Evolutionary conservation across 2,329 filamentous ascomycete genomes (phyloP).

Genomic region (Fusarium nelsonii): DNA sequence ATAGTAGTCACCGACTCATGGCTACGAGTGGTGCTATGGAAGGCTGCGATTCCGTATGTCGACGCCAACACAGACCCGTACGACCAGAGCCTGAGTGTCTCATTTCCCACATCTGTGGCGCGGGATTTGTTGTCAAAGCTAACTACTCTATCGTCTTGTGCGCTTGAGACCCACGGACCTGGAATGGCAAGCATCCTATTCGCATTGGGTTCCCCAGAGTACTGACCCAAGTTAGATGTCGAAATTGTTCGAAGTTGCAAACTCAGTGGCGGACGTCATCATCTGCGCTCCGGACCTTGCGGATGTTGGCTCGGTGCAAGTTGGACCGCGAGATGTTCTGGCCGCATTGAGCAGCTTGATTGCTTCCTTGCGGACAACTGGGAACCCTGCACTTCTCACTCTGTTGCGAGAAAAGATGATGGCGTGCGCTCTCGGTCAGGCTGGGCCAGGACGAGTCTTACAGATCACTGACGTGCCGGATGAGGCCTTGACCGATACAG

Average conservation of each 20-base stretch:
- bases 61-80: constrained; percentile 21
- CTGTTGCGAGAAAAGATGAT: constrained; percentile 27
- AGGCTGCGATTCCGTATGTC: constrained; percentile 20
- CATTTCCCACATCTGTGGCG: constrained; percentile 24
- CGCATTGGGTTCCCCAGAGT: neutral
- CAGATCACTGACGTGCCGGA: constrained; percentile 21
- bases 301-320: constrained; percentile 4
- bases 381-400: constrained; percentile 11
- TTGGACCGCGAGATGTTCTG: constrained; percentile 22
- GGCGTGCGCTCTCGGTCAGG: constrained; percentile 18
- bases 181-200: constrained; percentile 4
- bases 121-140: constrained; percentile 22
- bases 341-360: constrained; percentile 25
- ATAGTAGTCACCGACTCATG: constrained; percentile 29
- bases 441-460: constrained; percentile 1
- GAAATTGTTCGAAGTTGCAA: constrained; percentile 32
- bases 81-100: constrained; percentile 23
- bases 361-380: constrained; percentile 14
- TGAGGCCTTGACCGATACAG: neutral
- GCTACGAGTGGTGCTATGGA: constrained; percentile 29
- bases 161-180: constrained; percentile 25
- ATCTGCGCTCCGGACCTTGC: constrained; percentile 32
- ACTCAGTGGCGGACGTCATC: constrained; percentile 26
- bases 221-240: constrained; percentile 7
- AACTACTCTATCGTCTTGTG: constrained; percentile 17